phyloP scores from a whole-genome alignment of 306 rosid genomes.

The Fragaria vesca region DNA sequence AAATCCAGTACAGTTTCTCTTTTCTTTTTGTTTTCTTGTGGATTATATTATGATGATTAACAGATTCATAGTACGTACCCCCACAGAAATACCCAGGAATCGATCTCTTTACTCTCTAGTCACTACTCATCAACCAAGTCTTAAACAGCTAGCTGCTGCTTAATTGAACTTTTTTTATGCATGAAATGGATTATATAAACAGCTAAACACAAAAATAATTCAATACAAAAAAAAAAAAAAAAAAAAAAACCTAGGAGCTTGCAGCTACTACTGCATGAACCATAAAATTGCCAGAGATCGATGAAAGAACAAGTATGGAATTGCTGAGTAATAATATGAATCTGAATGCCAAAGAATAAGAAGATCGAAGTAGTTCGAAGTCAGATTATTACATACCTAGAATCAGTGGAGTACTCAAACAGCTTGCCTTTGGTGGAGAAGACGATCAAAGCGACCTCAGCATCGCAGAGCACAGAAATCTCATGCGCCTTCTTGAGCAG shows the following conservation, averaged over 20 bases:
- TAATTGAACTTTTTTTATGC: background rate
- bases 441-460: slow-evolving; percentile 78
- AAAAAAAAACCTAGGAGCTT: background rate
- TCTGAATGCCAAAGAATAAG: background rate
- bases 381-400: slow-evolving; percentile 43
- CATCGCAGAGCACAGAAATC: slow-evolving; percentile 92
- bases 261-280: background rate
- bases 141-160: background rate
- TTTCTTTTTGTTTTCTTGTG: background rate
- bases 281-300: background rate
- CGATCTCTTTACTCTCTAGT: background rate
- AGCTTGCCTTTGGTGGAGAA: slow-evolving; percentile 92
- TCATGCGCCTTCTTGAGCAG: slow-evolving; percentile 84
- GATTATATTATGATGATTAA: background rate
- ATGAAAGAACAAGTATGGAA: background rate
- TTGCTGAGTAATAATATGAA: background rate
- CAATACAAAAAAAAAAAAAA: background rate
- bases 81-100: background rate
- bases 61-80: slow-evolving; percentile 2
- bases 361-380: background rate
- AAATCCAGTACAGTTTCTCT: background rate
- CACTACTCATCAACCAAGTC: background rate
- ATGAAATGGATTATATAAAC: background rate
- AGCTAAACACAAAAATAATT: background rate
- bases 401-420: slow-evolving; percentile 62